Evolutionary conservation across 805 yeast genomes (phyloP).

Genomic region (Kazachstania viticola): DNA sequence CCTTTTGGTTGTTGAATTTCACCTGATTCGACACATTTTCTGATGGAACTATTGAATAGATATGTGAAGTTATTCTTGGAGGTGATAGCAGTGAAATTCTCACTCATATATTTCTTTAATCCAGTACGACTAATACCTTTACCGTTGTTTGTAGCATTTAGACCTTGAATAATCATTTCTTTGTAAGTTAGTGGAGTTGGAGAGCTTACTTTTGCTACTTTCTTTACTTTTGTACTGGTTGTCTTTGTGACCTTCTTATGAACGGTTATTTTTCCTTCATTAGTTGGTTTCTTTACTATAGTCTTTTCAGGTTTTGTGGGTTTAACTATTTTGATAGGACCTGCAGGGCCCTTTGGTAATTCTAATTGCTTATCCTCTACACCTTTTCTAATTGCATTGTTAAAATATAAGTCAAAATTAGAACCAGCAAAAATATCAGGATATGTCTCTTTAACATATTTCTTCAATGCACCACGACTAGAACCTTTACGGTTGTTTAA

Average conservation of each 20-base stretch:
- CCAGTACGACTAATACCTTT: constrained; percentile 81
- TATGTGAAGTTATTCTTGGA: constrained; percentile 54
- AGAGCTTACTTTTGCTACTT: constrained; percentile 2
- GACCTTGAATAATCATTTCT: constrained; percentile 40
- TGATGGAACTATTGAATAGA: constrained; percentile 56
- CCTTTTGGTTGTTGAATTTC: constrained; percentile 81
- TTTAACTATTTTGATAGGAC: constrained; percentile 55
- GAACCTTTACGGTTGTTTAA: constrained; percentile 66
- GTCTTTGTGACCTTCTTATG: constrained; percentile 9
- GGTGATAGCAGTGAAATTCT: constrained; percentile 11
- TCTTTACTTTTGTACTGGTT: constrained; percentile 15
- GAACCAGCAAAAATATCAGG: constrained; percentile 46
- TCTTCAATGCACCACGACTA: constrained; percentile 79
- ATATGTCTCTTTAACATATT: constrained; percentile 47
- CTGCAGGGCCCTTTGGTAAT: constrained; percentile 86
- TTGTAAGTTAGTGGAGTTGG: constrained; percentile 14
- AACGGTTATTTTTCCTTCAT: constrained; percentile 20
- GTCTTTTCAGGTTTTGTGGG: constrained; percentile 12
- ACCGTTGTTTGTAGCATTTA: constrained; percentile 63
- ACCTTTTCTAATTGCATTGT: constrained; percentile 68
- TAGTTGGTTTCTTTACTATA: constrained; percentile 9
- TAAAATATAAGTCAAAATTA: constrained; percentile 67
- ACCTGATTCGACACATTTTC: constrained; percentile 72
- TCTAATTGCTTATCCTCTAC: constrained; percentile 62
- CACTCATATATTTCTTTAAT: constrained; percentile 65